A percentile compares a stretch with the other conserved stretches of the same genome.
Evolutionary conservation across 306 rosid genomes (phyloP).

Genomic region (Fragaria ananassa): DNA sequence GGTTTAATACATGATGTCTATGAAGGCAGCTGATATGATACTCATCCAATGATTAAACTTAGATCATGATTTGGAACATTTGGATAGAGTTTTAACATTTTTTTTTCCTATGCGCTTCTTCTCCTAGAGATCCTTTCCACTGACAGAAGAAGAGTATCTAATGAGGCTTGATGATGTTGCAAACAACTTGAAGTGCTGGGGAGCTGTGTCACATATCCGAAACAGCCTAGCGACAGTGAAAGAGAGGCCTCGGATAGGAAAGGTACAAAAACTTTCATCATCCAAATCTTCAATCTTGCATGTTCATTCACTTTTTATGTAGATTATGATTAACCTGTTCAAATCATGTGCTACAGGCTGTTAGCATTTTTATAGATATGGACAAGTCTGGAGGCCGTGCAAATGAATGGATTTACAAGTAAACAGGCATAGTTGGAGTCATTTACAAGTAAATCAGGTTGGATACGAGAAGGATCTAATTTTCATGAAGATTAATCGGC

Average conservation of each 20-base stretch:
- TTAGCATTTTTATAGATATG: constrained; percentile 94
- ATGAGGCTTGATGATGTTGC: constrained; percentile 92
- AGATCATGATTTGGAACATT: neutral
- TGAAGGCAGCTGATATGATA: neutral
- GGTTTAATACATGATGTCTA: neutral
- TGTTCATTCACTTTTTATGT: neutral
- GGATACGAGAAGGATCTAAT: neutral
- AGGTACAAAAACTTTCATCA: constrained; percentile 44
- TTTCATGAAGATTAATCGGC: neutral
- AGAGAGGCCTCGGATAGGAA: constrained; percentile 95
- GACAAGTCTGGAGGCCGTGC: constrained; percentile 90
- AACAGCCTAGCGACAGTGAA: constrained; percentile 75
- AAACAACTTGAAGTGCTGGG: constrained; percentile 89
- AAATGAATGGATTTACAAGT: constrained; percentile 92
- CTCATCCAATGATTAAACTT: neutral
- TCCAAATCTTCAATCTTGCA: neutral
- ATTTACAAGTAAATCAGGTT: neutral
- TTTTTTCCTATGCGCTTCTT: neutral
- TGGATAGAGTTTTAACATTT: neutral
- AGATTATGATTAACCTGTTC: neutral
- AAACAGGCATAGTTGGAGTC: constrained; percentile 10
- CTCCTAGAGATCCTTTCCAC: constrained; percentile 80
- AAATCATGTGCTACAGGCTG: constrained; percentile 56
- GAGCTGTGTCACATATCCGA: constrained; percentile 96
- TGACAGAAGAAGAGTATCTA: constrained; percentile 95